phyloP scores from a whole-genome alignment of 495 filamentous ascomycete species.

The Aspergillus taichungensis region DNA sequence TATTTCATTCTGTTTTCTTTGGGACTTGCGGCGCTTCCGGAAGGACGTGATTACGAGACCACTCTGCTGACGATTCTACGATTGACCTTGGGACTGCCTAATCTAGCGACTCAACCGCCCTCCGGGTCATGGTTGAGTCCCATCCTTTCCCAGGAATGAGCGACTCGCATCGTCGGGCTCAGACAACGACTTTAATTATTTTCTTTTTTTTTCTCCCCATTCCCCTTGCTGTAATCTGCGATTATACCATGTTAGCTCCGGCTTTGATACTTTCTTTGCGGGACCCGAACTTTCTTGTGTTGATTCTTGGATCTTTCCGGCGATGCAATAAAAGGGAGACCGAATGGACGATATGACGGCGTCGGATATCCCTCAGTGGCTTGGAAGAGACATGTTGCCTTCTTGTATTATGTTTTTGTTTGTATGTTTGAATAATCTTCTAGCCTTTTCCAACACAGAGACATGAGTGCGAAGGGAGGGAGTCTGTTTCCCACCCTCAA shows the following conservation, averaged over 20 bases:
- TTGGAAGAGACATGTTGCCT: constrained; percentile 7
- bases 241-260: constrained; percentile 7
- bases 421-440: constrained; percentile 12
- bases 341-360: neutral
- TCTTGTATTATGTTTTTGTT: constrained; percentile 17
- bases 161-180: constrained; percentile 2
- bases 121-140: constrained; percentile 6
- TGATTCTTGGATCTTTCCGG: neutral
- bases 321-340: too few species aligned
- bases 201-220: neutral
- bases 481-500: neutral
- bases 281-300: neutral
- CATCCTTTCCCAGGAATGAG: neutral
- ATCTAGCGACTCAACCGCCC: neutral
- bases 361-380: neutral
- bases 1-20: constrained; percentile 4
- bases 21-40: constrained; percentile 1
- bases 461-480: neutral
- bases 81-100: constrained; percentile 4
- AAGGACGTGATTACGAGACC: constrained; percentile 15
- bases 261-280: constrained; percentile 1
- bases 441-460: neutral
- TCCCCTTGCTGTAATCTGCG: constrained; percentile 12
- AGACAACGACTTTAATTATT: constrained; percentile 12
- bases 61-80: constrained; percentile 15